Evolutionary conservation across 192 early-diverging fungal genomes (phyloP).

Genomic region (Coemansia sp.): DNA sequence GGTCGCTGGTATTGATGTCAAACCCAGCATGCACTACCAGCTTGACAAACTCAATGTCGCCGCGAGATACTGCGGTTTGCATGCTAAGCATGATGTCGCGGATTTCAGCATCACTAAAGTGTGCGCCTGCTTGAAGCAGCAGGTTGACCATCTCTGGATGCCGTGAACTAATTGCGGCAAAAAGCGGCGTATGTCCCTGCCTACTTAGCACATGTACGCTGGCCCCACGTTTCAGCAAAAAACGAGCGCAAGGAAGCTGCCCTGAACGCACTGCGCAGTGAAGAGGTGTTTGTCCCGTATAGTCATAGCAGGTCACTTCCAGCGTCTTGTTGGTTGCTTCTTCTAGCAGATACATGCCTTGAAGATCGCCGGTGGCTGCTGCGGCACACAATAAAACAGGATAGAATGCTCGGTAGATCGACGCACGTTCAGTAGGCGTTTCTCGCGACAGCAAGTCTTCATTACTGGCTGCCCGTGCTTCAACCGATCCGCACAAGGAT

Average conservation of each 20-base stretch:
- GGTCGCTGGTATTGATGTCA: conserved; percentile 35
- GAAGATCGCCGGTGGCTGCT: conserved; percentile 79
- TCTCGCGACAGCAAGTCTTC: conserved; percentile 34
- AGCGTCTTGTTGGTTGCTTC: conserved; percentile 56
- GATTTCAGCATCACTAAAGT: conserved; percentile 81
- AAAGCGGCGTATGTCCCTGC: conserved; percentile 86
- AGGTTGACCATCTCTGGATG: conserved; percentile 63
- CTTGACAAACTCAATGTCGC: conserved; percentile 53
- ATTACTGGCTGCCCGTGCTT: background rate
- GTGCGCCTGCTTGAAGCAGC: conserved; percentile 77
- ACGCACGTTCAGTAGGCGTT: conserved; percentile 57
- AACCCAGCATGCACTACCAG: conserved; percentile 44
- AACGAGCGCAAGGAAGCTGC: conserved; percentile 69
- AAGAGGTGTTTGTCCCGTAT: conserved; percentile 78
- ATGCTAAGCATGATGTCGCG: conserved; percentile 62
- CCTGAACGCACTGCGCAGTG: conserved; percentile 83
- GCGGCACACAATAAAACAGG: conserved; percentile 86
- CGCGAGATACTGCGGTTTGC: conserved; percentile 45
- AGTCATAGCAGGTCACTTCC: conserved; percentile 73
- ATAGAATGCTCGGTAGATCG: conserved; percentile 74
- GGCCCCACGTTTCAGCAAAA: conserved; percentile 78
- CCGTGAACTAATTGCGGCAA: conserved; percentile 69
- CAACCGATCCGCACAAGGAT: background rate
- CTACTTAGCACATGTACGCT: conserved; percentile 88
- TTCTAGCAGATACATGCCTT: conserved; percentile 67